Base-by-base conservation (phyloP, 176 grass and related monocot genomes). In the Cenchrus fungigraminus region DNA sequence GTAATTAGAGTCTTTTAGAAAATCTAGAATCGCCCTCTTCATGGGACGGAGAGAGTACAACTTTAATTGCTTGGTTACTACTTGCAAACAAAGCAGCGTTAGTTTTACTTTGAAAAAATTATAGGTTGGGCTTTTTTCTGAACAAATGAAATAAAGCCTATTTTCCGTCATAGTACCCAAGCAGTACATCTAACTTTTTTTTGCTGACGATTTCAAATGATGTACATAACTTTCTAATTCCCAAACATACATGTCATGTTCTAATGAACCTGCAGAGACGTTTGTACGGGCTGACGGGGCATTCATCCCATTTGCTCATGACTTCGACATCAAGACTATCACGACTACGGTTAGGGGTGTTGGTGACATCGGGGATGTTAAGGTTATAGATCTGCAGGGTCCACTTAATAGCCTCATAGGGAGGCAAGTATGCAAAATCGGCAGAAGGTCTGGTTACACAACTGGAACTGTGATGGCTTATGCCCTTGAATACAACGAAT, bases 211-310 rank as follows among this genome's bases (percentile, higher is more conserved):
- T 90, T 86, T 0, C 8, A 31, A 68, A 83, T 83, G 74, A 73
- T 66, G 43, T 59, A 62, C 58, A 64, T 74, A 69, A 79, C 14
- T 34, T 74, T 82, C 85, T 89, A 60, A 94, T 92, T 85, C 81
- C 90, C 84, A 28, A 91, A 92, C 84, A 92, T 94, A 79, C 58
- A 64, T 90, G 59, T 31, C 68, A 80, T 66, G 17, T 61, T 15
- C 0, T 51, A 55, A 85, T 94, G 88, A 68, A 85, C n/a, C 56
- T 87, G 84, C 94, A 98, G 97, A 98, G 90, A 98, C 97, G 78
- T 98, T 98, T 92, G 97, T 98, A 47, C 87, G 97, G 71, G 97
- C 93, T 14, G 97, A 98, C 1, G 97, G 97, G 1, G 97, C 97
- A 55, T 95, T 98, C 71, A 94, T 98, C 50, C 93, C 97, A 60